Base-by-base conservation (phyloP, 805 yeast species). In the Ogataea paradorogensis region DNA sequence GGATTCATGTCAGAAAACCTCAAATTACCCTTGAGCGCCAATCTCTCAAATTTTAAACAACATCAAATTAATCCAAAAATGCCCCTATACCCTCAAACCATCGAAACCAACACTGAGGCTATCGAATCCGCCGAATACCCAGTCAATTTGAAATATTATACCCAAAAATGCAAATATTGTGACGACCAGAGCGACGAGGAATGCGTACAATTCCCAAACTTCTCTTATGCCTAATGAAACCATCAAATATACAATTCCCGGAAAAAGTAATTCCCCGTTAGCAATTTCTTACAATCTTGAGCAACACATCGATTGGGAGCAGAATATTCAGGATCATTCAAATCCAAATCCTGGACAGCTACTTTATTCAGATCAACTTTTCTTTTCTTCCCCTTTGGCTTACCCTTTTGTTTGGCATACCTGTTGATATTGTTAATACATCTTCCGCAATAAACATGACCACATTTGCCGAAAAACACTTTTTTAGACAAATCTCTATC, bases 361-460 rank as follows among this genome's bases (percentile, higher is more conserved):
- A 53, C 46, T 3, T 38, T 39, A 22, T 41, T 39, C n/a, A 35
- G 16, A 13, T 53, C 46, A 11, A 24, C 10, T 18, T 43, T 47
- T 27, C 47, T 50, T 40, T 47, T 56, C 46, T 55, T 63, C 2
- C 56, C 43, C 29, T 42, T 40, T n/a, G 34, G 35, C 45, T 27
- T 36, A 27, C 15, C 45, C 42, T 40, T 56, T 43, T 42, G 41
- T 25, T 44, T 37, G 5, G 42, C 46, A 31, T 43, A 13, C 50
- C 73, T 70, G 13, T 73, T 73, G n/a, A 83, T 78, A 50, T 79
- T 74, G 48, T 76, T 76, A 15, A 83, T 84, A 62, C 96, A 88
- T 29, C 91, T 62, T 1, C 96, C 96, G 61, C 96, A 88, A 58
- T 77, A 88, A 0, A 80, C 74, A 64, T 88, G 96, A 0, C 96